phyloP scores from a whole-genome alignment of 768 basidiomycete species.

The Tricholoma terreum region DNA sequence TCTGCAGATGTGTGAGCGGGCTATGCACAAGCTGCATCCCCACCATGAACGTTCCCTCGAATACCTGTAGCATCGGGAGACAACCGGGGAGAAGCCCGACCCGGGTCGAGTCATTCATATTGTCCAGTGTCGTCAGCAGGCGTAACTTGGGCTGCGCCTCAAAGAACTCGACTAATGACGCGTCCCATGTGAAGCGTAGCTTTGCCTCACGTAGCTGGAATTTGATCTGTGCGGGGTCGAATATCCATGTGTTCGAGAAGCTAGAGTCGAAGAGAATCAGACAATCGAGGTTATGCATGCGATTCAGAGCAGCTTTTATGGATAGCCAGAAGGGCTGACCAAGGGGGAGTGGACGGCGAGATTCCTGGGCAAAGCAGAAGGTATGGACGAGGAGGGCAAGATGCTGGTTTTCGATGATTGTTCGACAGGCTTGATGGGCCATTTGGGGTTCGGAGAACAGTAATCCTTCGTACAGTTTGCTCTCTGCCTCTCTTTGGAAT shows the following conservation, averaged over 20 bases:
- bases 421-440: constrained; percentile 35
- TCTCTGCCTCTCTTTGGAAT: constrained; percentile 47
- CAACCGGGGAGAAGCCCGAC: constrained; percentile 10
- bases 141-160: constrained; percentile 42
- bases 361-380: constrained; percentile 40
- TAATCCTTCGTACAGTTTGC: constrained; percentile 41
- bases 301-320: constrained; percentile 40
- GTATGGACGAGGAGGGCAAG: constrained; percentile 41
- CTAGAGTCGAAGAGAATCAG: constrained; percentile 41
- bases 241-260: constrained; percentile 41
- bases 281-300: constrained; percentile 42
- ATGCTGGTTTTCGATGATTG: constrained; percentile 32
- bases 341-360: constrained; percentile 23
- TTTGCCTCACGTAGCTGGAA: constrained; percentile 51
- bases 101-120: constrained; percentile 16
- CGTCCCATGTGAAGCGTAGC: constrained; percentile 50
- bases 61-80: constrained; percentile 39
- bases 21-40: constrained; percentile 37
- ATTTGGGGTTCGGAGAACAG: constrained; percentile 34
- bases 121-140: constrained; percentile 32
- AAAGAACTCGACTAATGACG: constrained; percentile 44
- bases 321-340: constrained; percentile 41
- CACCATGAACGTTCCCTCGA: constrained; percentile 45
- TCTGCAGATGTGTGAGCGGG: constrained; percentile 44
- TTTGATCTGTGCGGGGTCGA: constrained; percentile 33